phyloP scores from a whole-genome alignment of 1,284 basidiomycete genomes.

The Papiliotrema terrestris region DNA sequence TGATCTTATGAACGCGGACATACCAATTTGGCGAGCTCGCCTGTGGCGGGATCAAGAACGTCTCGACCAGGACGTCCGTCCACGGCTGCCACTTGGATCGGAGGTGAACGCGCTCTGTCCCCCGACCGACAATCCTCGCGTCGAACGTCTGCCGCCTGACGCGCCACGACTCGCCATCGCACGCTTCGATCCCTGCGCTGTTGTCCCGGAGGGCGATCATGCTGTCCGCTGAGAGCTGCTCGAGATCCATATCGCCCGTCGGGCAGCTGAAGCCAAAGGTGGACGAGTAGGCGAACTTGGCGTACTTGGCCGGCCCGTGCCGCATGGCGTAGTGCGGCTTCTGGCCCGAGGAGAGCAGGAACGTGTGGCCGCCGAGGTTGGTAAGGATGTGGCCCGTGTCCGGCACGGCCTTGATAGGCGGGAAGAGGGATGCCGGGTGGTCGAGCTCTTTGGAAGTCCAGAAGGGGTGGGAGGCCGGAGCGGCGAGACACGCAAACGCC shows the following conservation, averaged over 20 bases:
- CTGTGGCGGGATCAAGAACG: conserved; percentile 66
- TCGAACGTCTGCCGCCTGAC: conserved; percentile 62
- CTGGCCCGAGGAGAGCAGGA: conserved; percentile 70
- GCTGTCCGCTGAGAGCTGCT: conserved; percentile 66
- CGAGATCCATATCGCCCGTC: conserved; percentile 63
- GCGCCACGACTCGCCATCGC: conserved; percentile 65
- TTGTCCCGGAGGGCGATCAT: conserved; percentile 63
- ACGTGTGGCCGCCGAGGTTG: conserved; percentile 58
- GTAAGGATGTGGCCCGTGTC: conserved; percentile 68
- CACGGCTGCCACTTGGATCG: conserved; percentile 69
- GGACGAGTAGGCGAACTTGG: conserved; percentile 68
- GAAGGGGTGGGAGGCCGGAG: conserved; percentile 64
- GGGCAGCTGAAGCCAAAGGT: conserved; percentile 73
- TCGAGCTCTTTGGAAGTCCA: conserved; percentile 64
- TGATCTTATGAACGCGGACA: conserved; percentile 63
- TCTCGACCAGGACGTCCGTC: conserved; percentile 68
- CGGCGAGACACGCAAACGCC: conserved; percentile 65
- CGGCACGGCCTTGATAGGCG: conserved; percentile 54
- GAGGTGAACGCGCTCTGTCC: conserved; percentile 54
- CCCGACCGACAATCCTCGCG: conserved; percentile 57
- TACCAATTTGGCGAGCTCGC: conserved; percentile 62
- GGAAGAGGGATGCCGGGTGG: conserved; percentile 53
- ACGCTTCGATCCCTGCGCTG: conserved; percentile 47
- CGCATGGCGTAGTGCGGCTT: conserved; percentile 73
- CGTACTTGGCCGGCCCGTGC: conserved; percentile 72